These are phyloP conservation scores for Lyophyllum atratum DNA, from an alignment of 768 basidiomycete genomes.

Conservation along the genomic window DNA sequence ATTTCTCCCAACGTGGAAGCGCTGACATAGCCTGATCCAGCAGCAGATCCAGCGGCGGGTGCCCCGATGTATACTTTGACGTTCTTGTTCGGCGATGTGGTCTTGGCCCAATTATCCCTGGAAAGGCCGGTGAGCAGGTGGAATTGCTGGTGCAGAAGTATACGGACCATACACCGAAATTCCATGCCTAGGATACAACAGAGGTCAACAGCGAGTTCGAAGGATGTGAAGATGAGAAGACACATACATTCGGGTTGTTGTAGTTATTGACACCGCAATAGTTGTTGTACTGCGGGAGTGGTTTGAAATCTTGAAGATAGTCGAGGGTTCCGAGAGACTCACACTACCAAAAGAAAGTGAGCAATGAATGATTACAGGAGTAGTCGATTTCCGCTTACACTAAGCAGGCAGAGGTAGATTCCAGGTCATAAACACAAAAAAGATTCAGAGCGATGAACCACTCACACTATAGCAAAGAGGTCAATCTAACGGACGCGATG, in stretches of 20 bases:
- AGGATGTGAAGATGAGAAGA: conserved; percentile 1
- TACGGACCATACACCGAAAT: conserved; percentile 54
- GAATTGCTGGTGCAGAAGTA: not conserved
- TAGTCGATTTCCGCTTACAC: conserved; percentile 2
- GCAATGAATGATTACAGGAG: not conserved
- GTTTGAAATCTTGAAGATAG: not conserved
- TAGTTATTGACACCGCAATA: conserved; percentile 45
- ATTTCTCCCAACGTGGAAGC: conserved; percentile 47
- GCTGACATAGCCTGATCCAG: conserved; percentile 57
- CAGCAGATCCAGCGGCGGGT: conserved; percentile 55
- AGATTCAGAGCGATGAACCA: not conserved
- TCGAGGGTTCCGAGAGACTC: not conserved
- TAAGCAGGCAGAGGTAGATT: not conserved
- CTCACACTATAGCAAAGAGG: conserved; percentile 11
- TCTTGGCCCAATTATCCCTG: conserved; percentile 69
- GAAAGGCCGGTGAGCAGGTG: not conserved
- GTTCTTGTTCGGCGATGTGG: conserved; percentile 54
- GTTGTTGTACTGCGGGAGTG: conserved; percentile 33
- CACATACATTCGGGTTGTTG: conserved; percentile 44
- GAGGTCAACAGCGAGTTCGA: conserved; percentile 11
- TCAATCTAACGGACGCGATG: not conserved
- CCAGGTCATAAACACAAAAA: not conserved
- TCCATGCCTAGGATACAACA: conserved; percentile 49
- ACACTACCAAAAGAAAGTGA: conserved; percentile 4
- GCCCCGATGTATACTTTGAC: conserved; percentile 70